Base-by-base conservation (phyloP, 192 early-diverging fungal species). In the Spizellomyces punctatus region DNA sequence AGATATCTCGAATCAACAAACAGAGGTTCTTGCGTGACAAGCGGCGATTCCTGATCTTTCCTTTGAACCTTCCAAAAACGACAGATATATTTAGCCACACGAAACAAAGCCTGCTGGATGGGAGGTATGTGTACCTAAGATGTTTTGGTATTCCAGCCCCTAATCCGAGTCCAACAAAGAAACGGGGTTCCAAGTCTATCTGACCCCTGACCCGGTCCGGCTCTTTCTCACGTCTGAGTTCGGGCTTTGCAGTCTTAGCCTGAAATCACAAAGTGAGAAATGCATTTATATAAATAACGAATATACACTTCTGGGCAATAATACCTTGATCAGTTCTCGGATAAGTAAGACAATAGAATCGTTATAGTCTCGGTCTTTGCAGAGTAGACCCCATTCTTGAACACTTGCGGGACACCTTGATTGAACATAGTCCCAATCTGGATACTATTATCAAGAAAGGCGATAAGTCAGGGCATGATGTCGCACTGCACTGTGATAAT, bases 381-480 rank as follows among this genome's bases (percentile, higher is more conserved):
- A 82, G 6, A 74, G 21, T n/a, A 44, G n/a, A n/a, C 76, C 79
- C 66, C 71, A 85, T 19, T 80, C 77, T 8, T 79, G 64, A 17
- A 83, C 76, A 42, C 64, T 60, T 10, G 65, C 58, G 6, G 82
- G 73, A 58, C 76, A 82, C 59, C 57, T 66, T 17, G 55, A 64
- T 43, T 76, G 64, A 43, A 87, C 76, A 56, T 81, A 81, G 10
- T 86, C 82, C 83, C 83, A 87, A 72, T 87, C 69, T 6, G 82
- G 84, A 41, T 67, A 78, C 65, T 44, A 36, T 36, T 36, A 36
- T 36, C 27, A 3, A 36, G 27, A 36, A 36, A 36, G 27, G 27
- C 68, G 67, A 14, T 69, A 10, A 43, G 43, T 76, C 45, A 60
- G 45, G 46, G 22, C 12, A 73, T 22, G 41, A 2, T 21, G 14